Evolutionary conservation across 495 filamentous ascomycete genomes (phyloP).

Genomic region (Podospora conica): DNA sequence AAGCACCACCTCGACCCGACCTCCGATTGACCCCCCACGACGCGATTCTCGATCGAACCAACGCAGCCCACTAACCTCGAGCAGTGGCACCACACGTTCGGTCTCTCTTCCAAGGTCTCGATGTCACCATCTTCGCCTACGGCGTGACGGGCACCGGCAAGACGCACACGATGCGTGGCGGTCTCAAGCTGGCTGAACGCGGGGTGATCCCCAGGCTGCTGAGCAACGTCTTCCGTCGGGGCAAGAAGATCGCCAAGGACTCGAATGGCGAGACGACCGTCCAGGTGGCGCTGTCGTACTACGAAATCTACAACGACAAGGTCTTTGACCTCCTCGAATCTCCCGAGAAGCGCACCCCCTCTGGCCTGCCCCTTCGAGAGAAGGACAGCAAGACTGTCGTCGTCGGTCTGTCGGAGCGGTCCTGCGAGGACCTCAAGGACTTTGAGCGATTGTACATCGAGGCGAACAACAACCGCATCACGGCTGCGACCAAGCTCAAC

Average conservation of each 20-base stretch:
- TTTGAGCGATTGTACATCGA: slow-evolving; percentile 91
- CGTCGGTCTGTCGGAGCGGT: slow-evolving; percentile 80
- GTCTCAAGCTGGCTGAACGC: slow-evolving; percentile 78
- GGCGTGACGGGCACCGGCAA: slow-evolving; percentile 95
- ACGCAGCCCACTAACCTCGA: slow-evolving; percentile 8
- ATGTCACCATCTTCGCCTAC: slow-evolving; percentile 93
- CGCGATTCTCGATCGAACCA: not conserved
- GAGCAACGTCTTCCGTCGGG: slow-evolving; percentile 76
- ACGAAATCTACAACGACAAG: slow-evolving; percentile 97
- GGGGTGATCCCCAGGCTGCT: slow-evolving; percentile 88
- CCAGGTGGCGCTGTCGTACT: slow-evolving; percentile 80
- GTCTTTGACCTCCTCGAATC: slow-evolving; percentile 91
- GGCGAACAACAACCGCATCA: slow-evolving; percentile 87
- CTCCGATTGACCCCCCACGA: not conserved
- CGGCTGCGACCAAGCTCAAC: slow-evolving; percentile 91
- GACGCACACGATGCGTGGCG: slow-evolving; percentile 97
- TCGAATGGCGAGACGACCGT: slow-evolving; percentile 66
- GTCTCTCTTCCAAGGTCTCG: slow-evolving; percentile 87
- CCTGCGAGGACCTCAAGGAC: slow-evolving; percentile 81
- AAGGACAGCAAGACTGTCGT: slow-evolving; percentile 88
- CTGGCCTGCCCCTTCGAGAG: slow-evolving; percentile 81
- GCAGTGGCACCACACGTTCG: slow-evolving; percentile 62
- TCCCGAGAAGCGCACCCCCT: slow-evolving; percentile 78
- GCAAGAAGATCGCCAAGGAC: slow-evolving; percentile 84
- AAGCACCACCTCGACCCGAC: slow-evolving; percentile 19